phyloP scores from a whole-genome alignment of 1,284 basidiomycete species.

The Moesziomyces globuligerus region DNA sequence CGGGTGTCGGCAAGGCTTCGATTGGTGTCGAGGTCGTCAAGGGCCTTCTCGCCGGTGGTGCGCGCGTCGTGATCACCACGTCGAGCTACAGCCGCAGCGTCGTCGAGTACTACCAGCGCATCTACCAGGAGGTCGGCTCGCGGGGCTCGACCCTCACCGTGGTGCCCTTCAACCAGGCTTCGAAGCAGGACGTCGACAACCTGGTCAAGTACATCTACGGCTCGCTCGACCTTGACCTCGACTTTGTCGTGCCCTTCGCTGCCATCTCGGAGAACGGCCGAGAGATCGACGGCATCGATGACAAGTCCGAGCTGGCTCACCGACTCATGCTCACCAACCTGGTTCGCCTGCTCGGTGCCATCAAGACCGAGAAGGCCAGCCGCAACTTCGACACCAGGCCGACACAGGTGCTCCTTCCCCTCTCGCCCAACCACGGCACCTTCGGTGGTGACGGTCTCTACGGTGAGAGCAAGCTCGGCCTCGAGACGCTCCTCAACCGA shows the following conservation, averaged over 20 bases:
- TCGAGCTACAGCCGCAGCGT: constrained; percentile 73
- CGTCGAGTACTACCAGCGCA: constrained; percentile 97
- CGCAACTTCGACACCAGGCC: constrained; percentile 95
- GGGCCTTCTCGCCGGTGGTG: constrained; percentile 93
- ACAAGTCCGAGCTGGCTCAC: constrained; percentile 96
- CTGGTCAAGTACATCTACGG: constrained; percentile 98
- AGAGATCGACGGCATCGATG: constrained; percentile 95
- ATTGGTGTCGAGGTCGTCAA: constrained; percentile 98
- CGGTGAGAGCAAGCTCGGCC: constrained; percentile 96
- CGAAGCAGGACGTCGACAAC: constrained; percentile 91
- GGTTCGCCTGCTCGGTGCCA: constrained; percentile 91
- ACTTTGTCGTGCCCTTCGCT: constrained; percentile 97
- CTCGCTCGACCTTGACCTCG: constrained; percentile 91
- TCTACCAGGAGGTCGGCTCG: constrained; percentile 94
- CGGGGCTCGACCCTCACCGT: constrained; percentile 94
- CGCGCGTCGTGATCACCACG: constrained; percentile 95
- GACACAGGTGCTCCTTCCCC: constrained; percentile 94
- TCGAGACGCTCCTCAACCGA: constrained; percentile 96
- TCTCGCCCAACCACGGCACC: constrained; percentile 96
- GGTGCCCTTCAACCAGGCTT: constrained; percentile 98
- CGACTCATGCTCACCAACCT: constrained; percentile 84
- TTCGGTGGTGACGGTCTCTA: constrained; percentile 98
- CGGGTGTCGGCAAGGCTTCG: constrained; percentile 95
- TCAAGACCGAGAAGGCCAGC: constrained; percentile 97
- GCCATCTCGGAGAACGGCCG: constrained; percentile 98